Base-by-base conservation (phyloP, 768 basidiomycete genomes). In the Mycena polygramma region DNA sequence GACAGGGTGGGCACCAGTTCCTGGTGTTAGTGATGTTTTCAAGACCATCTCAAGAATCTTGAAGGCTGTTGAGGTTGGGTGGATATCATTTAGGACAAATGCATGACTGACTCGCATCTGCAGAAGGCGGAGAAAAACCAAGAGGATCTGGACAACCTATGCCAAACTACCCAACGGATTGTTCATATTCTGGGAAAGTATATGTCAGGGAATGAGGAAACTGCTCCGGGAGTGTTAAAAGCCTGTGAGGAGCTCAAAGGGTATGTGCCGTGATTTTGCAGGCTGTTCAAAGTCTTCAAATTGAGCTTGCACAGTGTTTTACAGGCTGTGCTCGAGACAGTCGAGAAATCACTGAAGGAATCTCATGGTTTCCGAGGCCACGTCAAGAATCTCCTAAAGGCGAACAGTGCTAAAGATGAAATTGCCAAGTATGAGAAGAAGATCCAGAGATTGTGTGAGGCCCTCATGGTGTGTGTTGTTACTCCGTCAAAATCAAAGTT, bases 141-240 rank as follows among this genome's bases (percentile, higher is more conserved):
- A n/a, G 55, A 57, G 7, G 41, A 57, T 19, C 30, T 57, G 19
- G 37, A 43, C 36, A 59, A 70, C 13, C 36, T 70, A 7, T 70
- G 64, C 41, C 51, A 22, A 41, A 39, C 19, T 17, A 26, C 36
- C 1, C 5, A 37, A 17, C 49, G 60, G 26, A 60, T 67, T 13
- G 48, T 45, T 4, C 30, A 2, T 0, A 43, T 67, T n/a, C 10
- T 67, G 2, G 7, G 22, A 45, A 24, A 53, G 11, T 22, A 60
- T 24, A 0, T 59, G 39, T 11, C 30, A 2, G 15, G 6, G 1
- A 41, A 62, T 24, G 43, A n/a, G 15, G 22, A 55, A 11, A 51
- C 53, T n/a, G 55, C 14, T 49, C 46, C 4, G 26, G 2, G 17
- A 35, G 8, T 15, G 30, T 60, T 36, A 39, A 54, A 22, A n/a